These are phyloP conservation scores for Podaxis sp. DNA, from an alignment of 768 basidiomycete species.

Conservation along the genomic window DNA sequence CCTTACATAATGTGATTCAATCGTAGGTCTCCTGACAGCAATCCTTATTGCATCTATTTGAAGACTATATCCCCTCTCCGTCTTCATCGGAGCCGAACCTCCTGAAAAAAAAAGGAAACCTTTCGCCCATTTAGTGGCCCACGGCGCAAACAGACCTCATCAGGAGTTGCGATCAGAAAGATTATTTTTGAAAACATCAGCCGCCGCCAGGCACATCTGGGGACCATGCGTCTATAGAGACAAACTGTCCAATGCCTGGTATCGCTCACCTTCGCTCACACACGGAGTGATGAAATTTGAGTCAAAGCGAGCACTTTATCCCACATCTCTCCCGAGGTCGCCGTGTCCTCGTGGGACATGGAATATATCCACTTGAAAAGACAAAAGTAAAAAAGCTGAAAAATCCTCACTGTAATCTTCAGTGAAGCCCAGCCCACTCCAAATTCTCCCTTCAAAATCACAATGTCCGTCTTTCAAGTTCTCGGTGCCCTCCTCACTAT, in stretches of 20 bases:
- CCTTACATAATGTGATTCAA: background rate
- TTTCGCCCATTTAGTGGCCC: no score
- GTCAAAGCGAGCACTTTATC: background rate
- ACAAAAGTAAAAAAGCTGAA: background rate
- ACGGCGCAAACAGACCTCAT: no score
- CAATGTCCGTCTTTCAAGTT: background rate
- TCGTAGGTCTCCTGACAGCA: no score
- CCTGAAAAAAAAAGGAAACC: no score
- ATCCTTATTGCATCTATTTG: no score
- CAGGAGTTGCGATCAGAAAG: no score
- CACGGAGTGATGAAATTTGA: background rate
- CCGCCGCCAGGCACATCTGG: no score
- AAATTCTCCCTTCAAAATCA: background rate
- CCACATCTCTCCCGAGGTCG: background rate
- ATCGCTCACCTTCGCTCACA: slow-evolving; percentile 1
- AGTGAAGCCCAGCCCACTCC: background rate
- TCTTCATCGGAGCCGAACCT: no score
- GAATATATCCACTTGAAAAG: background rate
- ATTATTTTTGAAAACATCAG: no score
- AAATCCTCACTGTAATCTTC: background rate
- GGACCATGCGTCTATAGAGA: background rate
- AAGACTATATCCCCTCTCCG: no score
- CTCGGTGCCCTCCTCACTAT: background rate
- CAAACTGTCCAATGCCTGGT: background rate
- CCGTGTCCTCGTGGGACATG: background rate